A percentile compares a stretch with the other conserved stretches of the same genome.
These are phyloP conservation scores for Paraglomus brasilianum DNA, from an alignment of 192 early-diverging fungal genomes.

Conservation along the genomic window DNA sequence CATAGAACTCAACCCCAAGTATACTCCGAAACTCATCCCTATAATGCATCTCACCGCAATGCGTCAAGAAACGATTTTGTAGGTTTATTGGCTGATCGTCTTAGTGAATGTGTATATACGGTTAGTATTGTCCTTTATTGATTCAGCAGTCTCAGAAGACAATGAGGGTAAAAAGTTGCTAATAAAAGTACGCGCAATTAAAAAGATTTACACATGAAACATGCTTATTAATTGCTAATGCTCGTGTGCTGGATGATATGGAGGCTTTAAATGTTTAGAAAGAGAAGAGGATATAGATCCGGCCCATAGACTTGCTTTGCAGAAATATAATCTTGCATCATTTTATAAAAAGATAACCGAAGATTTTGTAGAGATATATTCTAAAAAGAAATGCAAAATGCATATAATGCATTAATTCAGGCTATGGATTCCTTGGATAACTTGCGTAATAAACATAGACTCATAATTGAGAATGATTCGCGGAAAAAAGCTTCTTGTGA, in stretches of 20 bases:
- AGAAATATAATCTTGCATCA: too few relatives aligned
- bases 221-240: conserved; percentile 4
- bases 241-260: neutral
- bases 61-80: conserved; percentile 20
- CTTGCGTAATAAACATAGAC: too few relatives aligned
- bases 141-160: neutral
- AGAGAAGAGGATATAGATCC: neutral
- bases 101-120: neutral
- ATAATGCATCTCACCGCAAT: conserved; percentile 5
- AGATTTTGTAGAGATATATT: too few relatives aligned
- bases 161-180: conserved; percentile 3
- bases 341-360: too few relatives aligned
- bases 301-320: too few relatives aligned
- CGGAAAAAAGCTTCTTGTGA: too few relatives aligned
- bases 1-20: neutral
- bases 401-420: neutral
- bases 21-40: neutral
- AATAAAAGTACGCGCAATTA: neutral
- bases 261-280: neutral
- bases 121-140: conserved; percentile 2
- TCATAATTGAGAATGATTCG: too few relatives aligned
- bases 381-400: too few relatives aligned
- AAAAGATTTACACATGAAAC: conserved; percentile 3
- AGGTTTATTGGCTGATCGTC: neutral
- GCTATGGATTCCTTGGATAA: too few relatives aligned